Evolutionary conservation across 495 filamentous ascomycete genomes (phyloP).

Genomic region (Trichoderma orchidacearum): DNA sequence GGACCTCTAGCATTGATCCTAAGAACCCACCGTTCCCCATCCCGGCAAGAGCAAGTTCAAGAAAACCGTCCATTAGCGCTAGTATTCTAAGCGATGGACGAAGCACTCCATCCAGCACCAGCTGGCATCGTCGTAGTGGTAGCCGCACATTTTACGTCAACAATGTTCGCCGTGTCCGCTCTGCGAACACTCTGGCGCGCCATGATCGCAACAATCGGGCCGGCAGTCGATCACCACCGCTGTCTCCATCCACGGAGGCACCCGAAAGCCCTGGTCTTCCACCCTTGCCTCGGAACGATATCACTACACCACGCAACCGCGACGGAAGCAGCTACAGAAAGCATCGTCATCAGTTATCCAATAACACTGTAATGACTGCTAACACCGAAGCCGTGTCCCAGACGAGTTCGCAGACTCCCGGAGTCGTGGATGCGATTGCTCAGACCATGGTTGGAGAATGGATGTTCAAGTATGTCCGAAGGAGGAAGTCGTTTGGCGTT

Average conservation of each 20-base stretch:
- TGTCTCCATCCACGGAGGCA: conserved; percentile 49
- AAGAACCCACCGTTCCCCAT: conserved; percentile 70
- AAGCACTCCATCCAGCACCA: conserved; percentile 55
- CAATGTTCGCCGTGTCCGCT: conserved; percentile 71
- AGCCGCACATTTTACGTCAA: conserved; percentile 26
- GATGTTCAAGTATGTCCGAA: conserved; percentile 98
- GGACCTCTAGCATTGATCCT: conserved; percentile 62
- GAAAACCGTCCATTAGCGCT: conserved; percentile 52
- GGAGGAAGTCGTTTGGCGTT: conserved; percentile 84
- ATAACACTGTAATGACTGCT: conserved; percentile 35
- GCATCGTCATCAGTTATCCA: conserved; percentile 38
- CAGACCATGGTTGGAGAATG: conserved; percentile 98
- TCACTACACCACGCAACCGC: conserved; percentile 40
- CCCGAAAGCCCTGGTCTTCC: conserved; percentile 61
- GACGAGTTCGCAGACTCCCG: conserved; percentile 52
- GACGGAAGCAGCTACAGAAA: conserved; percentile 20
- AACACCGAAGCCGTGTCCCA: conserved; percentile 37
- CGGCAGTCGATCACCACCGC: conserved; percentile 48
- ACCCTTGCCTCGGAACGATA: conserved; percentile 59
- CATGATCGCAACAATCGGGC: conserved; percentile 28
- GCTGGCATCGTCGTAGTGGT: conserved; percentile 15
- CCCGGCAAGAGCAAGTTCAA: conserved; percentile 75
- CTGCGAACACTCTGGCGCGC: conserved; percentile 56
- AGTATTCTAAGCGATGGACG: conserved; percentile 61
- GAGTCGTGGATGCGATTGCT: conserved; percentile 94